These are phyloP conservation scores for Chloris gayana DNA, from an alignment of 176 grass and related monocot genomes.

Conservation along the genomic window DNA sequence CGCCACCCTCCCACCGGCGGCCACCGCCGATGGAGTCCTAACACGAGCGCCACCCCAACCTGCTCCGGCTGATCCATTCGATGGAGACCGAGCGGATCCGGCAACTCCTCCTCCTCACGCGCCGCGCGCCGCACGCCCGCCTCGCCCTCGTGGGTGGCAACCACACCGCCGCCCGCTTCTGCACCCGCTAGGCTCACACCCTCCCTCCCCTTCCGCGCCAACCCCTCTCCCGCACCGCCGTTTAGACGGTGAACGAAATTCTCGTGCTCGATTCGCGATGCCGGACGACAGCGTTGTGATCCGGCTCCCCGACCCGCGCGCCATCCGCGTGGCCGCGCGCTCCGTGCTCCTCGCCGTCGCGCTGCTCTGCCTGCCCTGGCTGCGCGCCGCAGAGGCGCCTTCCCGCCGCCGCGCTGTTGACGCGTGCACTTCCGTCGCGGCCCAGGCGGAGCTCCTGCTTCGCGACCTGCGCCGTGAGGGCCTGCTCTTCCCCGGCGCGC, in stretches of 20 bases:
- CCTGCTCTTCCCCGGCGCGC: constrained; percentile 36
- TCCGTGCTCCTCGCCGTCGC: constrained; percentile 56
- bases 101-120: constrained; percentile 68
- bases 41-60: background rate
- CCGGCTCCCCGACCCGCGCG: constrained; percentile 56
- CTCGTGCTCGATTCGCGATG: constrained; percentile 21
- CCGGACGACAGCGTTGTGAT: constrained; percentile 57
- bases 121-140: constrained; percentile 50
- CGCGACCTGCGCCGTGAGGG: constrained; percentile 65
- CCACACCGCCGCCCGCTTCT: constrained; percentile 90
- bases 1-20: constrained; percentile 34
- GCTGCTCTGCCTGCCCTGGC: constrained; percentile 60
- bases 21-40: constrained; percentile 62
- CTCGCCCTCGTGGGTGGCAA: constrained; percentile 95
- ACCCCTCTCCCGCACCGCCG: constrained; percentile 28
- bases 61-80: constrained; percentile 3
- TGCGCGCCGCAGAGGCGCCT: constrained; percentile 34
- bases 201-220: background rate
- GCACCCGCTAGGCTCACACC: constrained; percentile 63
- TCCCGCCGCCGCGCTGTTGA: constrained; percentile 1
- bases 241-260: constrained; percentile 27
- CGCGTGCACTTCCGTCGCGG: constrained; percentile 38
- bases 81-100: constrained; percentile 75
- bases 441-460: constrained; percentile 62
- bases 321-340: constrained; percentile 59